These are phyloP conservation scores for Ambrosia trifida DNA, from an alignment of 129 eudicot genomes.

Conservation along the genomic window DNA sequence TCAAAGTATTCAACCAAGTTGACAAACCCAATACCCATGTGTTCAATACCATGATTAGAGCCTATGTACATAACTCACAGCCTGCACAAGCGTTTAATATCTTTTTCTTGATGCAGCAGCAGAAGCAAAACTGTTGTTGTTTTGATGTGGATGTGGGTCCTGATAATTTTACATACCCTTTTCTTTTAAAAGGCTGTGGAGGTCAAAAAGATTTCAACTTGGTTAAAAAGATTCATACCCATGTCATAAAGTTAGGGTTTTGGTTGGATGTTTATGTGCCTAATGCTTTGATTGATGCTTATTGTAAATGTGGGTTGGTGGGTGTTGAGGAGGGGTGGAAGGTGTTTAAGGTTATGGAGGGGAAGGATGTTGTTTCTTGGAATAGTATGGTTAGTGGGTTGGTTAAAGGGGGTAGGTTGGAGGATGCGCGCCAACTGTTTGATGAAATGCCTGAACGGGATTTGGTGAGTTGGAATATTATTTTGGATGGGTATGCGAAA, in stretches of 20 bases:
- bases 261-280: conserved; percentile 61
- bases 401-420: conserved; percentile 48
- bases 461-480: conserved; percentile 84
- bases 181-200: conserved; percentile 58
- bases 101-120: conserved; percentile 50
- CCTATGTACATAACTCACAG: conserved; percentile 52
- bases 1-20: conserved; percentile 55
- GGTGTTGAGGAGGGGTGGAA: conserved; percentile 58
- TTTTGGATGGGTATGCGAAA: conserved; percentile 80
- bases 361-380: conserved; percentile 71
- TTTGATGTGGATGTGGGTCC: conserved; percentile 57
- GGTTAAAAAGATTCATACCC: conserved; percentile 63
- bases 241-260: conserved; percentile 54
- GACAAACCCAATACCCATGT: conserved; percentile 58
- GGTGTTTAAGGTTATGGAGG: conserved; percentile 60
- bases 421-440: conserved; percentile 54
- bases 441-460: conserved; percentile 90
- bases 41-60: conserved; percentile 64
- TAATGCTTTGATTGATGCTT: conserved; percentile 74
- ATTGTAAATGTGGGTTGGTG: conserved; percentile 59
- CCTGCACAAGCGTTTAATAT: conserved; percentile 43
- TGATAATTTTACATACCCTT: conserved; percentile 66
- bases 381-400: conserved; percentile 74
- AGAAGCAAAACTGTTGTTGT: neutral
- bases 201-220: conserved; percentile 37